Evolutionary conservation across 2,329 filamentous ascomycete genomes (phyloP).

Genomic region (Ilyonectria destructans): DNA sequence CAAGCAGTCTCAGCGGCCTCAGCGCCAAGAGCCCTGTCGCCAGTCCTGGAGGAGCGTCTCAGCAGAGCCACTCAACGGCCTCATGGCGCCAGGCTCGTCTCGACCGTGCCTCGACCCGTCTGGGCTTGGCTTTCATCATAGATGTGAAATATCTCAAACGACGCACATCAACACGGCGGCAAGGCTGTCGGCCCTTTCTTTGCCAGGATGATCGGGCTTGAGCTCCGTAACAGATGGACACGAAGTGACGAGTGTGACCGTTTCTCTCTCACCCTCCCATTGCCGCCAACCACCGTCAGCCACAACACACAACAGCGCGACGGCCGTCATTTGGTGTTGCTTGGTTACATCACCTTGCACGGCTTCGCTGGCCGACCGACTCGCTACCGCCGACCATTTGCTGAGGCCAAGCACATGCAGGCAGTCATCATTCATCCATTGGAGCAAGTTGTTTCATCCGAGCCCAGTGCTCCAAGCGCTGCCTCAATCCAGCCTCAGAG

Average conservation of each 20-base stretch:
- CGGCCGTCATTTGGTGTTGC: slow-evolving; percentile 8
- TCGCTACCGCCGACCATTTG: slow-evolving; percentile 3
- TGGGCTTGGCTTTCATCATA: background rate
- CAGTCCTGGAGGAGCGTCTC: background rate
- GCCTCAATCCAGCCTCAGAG: slow-evolving; percentile 19
- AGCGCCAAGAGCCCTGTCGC: slow-evolving; percentile 2
- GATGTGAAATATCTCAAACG: background rate
- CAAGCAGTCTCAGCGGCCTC: slow-evolving; percentile 18
- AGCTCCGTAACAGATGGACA: background rate
- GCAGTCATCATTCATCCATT: slow-evolving; percentile 21
- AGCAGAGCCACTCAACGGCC: slow-evolving; percentile 18
- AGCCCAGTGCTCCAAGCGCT: slow-evolving; percentile 17
- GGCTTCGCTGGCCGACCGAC: slow-evolving; percentile 18
- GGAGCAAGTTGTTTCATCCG: slow-evolving; percentile 16
- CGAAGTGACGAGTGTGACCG: background rate
- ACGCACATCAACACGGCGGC: background rate
- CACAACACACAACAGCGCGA: slow-evolving; percentile 20
- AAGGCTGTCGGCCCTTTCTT: background rate
- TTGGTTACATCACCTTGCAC: slow-evolving; percentile 29
- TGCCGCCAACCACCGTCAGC: slow-evolving; percentile 21
- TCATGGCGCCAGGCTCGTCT: slow-evolving; percentile 5
- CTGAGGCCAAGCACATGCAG: slow-evolving; percentile 24
- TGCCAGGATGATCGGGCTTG: background rate
- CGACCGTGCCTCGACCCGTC: background rate
- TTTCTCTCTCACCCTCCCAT: background rate